Conservation (phyloP, 164 flowering plant genomes). For the Taxillus chinensis region DNA sequence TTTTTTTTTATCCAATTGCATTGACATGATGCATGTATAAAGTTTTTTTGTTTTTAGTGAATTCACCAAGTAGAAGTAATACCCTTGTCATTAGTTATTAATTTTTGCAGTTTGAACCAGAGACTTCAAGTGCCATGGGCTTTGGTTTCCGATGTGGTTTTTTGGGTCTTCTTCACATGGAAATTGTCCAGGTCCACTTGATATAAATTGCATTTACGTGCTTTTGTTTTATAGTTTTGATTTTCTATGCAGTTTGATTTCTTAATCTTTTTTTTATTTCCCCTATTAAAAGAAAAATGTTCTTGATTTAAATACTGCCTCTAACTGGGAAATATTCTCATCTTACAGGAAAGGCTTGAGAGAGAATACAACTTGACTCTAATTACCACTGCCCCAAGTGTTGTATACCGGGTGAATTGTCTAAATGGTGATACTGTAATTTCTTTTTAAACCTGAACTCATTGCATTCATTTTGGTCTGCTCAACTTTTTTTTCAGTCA, state of each 20-base stretch:
- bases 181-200: conserved; percentile 83
- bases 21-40: too few relatives aligned
- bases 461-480: background rate
- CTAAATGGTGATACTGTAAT: conserved; percentile 88
- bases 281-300: background rate
- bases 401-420: conserved; percentile 80
- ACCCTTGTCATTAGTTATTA: too few relatives aligned
- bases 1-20: too few relatives aligned
- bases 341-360: conserved; percentile 94
- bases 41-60: too few relatives aligned
- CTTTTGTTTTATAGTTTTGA: too few relatives aligned
- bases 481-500: too few relatives aligned
- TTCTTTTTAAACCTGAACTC: conserved; percentile 34
- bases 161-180: conserved; percentile 97
- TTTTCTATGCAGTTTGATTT: too few relatives aligned
- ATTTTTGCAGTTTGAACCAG: conserved; percentile 84
- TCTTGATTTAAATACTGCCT: background rate
- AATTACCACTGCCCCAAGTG: conserved; percentile 98
- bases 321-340: background rate
- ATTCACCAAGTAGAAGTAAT: too few relatives aligned
- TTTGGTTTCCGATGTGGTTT: conserved; percentile 99
- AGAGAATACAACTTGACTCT: conserved; percentile 82
- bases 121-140: conserved; percentile 96
- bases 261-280: background rate
- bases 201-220: background rate